A percentile compares a stretch with the other conserved stretches of the same genome.
Conservation (phyloP, 768 basidiomycete species). For the Candolleomyces efflorescens region DNA sequence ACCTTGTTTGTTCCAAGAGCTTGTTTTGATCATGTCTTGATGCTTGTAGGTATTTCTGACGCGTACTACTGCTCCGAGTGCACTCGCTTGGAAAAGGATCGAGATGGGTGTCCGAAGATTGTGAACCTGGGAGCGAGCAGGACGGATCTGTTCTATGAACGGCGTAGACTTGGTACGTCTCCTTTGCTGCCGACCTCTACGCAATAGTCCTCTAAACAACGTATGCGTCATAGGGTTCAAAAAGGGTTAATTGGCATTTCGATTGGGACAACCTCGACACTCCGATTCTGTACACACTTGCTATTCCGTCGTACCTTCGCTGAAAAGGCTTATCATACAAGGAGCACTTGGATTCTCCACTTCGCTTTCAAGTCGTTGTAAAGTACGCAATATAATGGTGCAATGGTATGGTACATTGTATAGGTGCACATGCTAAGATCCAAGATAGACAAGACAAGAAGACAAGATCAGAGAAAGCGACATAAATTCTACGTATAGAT, state of each 20-base stretch:
- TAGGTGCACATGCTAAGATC: neutral
- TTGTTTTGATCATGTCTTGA: neutral
- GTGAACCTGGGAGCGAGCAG: constrained; percentile 94
- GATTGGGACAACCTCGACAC: no score
- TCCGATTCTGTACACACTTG: neutral
- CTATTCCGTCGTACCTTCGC: neutral
- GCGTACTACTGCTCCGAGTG: constrained; percentile 99
- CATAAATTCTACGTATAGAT: neutral
- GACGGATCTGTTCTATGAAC: constrained; percentile 90
- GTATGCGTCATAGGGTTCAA: constrained; percentile 53
- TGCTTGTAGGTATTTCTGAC: constrained; percentile 84
- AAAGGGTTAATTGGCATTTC: constrained; percentile 40
- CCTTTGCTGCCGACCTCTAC: neutral
- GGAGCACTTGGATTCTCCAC: no score
- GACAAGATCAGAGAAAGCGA: no score
- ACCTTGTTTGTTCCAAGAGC: neutral
- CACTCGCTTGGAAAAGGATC: constrained; percentile 93
- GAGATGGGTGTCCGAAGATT: constrained; percentile 98
- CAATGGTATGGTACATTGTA: neutral
- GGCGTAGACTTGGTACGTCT: constrained; percentile 72
- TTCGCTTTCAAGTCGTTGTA: neutral
- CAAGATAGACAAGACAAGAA: neutral
- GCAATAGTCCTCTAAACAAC: neutral
- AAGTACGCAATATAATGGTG: neutral
- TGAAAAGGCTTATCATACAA: neutral